Conservation (phyloP, 768 basidiomycete species). For the Pleurotus tuber-regium region DNA sequence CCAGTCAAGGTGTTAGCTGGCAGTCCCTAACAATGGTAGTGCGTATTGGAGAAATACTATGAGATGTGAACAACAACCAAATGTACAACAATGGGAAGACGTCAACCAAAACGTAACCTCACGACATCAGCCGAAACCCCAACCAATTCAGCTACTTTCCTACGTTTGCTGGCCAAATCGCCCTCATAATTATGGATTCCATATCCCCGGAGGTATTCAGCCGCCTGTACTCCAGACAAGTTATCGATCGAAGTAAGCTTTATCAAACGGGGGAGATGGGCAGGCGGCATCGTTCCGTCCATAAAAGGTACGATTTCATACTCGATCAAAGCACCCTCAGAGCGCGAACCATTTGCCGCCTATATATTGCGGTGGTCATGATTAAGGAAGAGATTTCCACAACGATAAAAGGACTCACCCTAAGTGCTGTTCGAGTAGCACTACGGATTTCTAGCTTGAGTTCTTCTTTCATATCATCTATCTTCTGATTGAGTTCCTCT, state of each 20-base stretch:
- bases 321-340: not conserved
- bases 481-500: not conserved
- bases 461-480: not conserved
- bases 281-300: not conserved
- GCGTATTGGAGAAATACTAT: no score
- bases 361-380: not conserved
- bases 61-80: not conserved
- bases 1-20: constrained; percentile 7
- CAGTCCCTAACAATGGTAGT: no score
- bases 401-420: not conserved
- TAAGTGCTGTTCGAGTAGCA: not conserved
- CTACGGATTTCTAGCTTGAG: not conserved
- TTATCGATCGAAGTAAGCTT: not conserved
- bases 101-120: not conserved
- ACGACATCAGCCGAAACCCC: not conserved
- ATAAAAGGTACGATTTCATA: not conserved
- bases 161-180: not conserved
- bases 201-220: not conserved
- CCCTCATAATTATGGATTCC: not conserved
- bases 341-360: not conserved
- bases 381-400: not conserved
- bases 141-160: not conserved
- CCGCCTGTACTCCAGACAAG: not conserved
- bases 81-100: not conserved
- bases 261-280: not conserved